Evolutionary conservation across 768 basidiomycete genomes (phyloP), one percentile per base, ranked within the genome.

Genomic region (Galerina marginata): DNA sequence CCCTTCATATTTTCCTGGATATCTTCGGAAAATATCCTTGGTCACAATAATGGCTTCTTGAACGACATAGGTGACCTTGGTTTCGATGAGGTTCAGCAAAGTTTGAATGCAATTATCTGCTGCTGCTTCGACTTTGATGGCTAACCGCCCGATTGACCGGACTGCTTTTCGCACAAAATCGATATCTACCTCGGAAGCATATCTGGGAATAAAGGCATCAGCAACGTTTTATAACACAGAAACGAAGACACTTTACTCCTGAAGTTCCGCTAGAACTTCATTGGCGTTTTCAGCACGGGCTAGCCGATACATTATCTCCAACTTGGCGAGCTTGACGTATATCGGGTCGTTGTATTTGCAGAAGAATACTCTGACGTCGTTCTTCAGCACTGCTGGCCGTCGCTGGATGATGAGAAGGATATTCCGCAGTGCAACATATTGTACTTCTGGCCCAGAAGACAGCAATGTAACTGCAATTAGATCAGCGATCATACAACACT

Each of bases 261-360:
- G 92, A 20, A 99, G 78, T 75, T 99, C 97, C 36, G 95, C 89
- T 12, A 99, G 79, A 1, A 99, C 95, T 70, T 98, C 95, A 62
- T 83, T 83, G 16, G 92, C 92, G 72, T 99, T 99, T 71, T 95
- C 94, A 59, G 94, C 89, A n/a, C 93, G 86, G 9, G 96, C 95
- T 16, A 99, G 82, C 9, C 97, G 89, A 75, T 99, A 99, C 93
- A 99, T 99, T 70, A 99, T 98, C 75, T 99, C 97, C 54, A 99
- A 81, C 69, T 99, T 99, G 51, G 96, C 96, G 33, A 99, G 83
- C 73, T 99, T 99, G 73, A 99, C 94, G 72, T 99, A 99, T 66
- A 99, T 97, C 2, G 97, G 97, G 69, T 99, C 97, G 72, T 99
- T 99, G 75, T 99, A 99, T 76, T 99, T 99, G 91, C 95, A 98